These are phyloP conservation scores for Suhomyces ambrosiae DNA, from an alignment of 1,139 yeast genomes.

Conservation along the genomic window DNA sequence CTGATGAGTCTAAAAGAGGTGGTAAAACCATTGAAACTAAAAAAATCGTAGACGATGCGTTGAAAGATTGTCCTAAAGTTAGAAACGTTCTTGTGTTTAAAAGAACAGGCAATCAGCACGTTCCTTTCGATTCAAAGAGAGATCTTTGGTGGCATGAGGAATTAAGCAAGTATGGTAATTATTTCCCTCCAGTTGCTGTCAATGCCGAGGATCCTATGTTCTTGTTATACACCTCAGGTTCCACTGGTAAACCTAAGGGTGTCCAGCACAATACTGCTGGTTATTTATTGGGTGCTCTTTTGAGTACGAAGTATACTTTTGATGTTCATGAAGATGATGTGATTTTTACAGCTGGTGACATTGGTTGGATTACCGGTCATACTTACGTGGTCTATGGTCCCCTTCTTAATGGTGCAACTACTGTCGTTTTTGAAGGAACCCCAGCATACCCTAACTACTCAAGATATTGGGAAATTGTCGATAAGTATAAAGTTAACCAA, in stretches of 20 bases:
- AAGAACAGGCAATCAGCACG: slow-evolving; percentile 69
- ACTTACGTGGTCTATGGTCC: slow-evolving; percentile 85
- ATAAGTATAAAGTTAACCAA: slow-evolving; percentile 73
- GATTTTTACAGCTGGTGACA: slow-evolving; percentile 83
- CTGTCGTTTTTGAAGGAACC: slow-evolving; percentile 84
- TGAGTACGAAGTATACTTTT: slow-evolving; percentile 73
- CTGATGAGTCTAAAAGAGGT: slow-evolving; percentile 82
- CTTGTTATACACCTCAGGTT: slow-evolving; percentile 67
- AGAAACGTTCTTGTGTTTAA: slow-evolving; percentile 68
- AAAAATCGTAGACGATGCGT: slow-evolving; percentile 80
- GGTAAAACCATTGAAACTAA: slow-evolving; percentile 83
- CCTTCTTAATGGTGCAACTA: slow-evolving; percentile 72
- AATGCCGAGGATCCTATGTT: slow-evolving; percentile 64
- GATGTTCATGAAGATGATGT: slow-evolving; percentile 74
- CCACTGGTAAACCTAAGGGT: slow-evolving; percentile 73
- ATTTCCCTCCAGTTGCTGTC: slow-evolving; percentile 62
- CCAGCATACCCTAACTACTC: slow-evolving; percentile 82
- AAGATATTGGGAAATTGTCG: slow-evolving; percentile 84
- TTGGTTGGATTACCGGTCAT: slow-evolving; percentile 91
- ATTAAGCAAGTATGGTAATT: slow-evolving; percentile 63
- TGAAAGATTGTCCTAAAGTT: slow-evolving; percentile 69
- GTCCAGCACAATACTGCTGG: slow-evolving; percentile 80
- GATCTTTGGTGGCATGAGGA: slow-evolving; percentile 87
- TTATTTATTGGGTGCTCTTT: slow-evolving; percentile 67
- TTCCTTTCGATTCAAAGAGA: slow-evolving; percentile 62